Percentiles rank a stretch among this genome's conserved stretches.
Conservation (phyloP, 2,329 filamentous ascomycete species). For the Monilinia vaccinii-corymbosi region DNA sequence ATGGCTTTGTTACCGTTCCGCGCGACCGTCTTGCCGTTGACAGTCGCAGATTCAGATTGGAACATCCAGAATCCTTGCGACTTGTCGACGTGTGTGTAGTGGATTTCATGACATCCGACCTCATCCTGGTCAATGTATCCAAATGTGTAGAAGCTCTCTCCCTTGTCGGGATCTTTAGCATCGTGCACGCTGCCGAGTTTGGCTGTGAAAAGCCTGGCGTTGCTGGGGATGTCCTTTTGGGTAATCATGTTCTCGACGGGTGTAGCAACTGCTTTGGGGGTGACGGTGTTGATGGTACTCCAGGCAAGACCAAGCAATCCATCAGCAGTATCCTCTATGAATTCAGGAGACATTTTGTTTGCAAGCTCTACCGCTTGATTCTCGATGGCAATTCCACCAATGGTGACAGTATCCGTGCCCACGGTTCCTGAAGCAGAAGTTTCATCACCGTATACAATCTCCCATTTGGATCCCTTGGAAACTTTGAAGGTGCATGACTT, state of each 20-base stretch:
- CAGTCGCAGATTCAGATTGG: conserved; percentile 43
- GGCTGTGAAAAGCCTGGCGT: conserved; percentile 46
- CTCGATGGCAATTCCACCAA: conserved; percentile 54
- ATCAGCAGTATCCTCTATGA: conserved; percentile 47
- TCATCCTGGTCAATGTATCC: conserved; percentile 60
- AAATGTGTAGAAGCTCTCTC: conserved; percentile 60
- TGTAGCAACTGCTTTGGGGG: conserved; percentile 45
- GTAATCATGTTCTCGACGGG: conserved; percentile 62
- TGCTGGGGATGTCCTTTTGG: conserved; percentile 41
- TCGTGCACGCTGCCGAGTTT: conserved; percentile 47
- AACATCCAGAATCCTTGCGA: conserved; percentile 62
- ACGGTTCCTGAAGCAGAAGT: conserved; percentile 58
- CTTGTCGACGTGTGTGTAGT: conserved; percentile 54
- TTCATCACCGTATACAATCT: conserved; percentile 59
- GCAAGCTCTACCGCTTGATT: conserved; percentile 58
- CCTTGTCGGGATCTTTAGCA: conserved; percentile 32
- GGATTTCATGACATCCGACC: conserved; percentile 43
- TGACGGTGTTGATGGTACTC: conserved; percentile 53
- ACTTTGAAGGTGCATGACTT: conserved; percentile 53
- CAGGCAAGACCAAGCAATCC: conserved; percentile 61
- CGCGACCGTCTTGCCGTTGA: conserved; percentile 46
- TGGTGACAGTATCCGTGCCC: conserved; percentile 50
- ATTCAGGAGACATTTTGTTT: conserved; percentile 47
- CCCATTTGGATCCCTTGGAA: conserved; percentile 44
- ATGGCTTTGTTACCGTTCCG: conserved; percentile 55